These are phyloP conservation scores for Gossypium stocksii DNA, from an alignment of 345 rosid species.

Conservation along the genomic window DNA sequence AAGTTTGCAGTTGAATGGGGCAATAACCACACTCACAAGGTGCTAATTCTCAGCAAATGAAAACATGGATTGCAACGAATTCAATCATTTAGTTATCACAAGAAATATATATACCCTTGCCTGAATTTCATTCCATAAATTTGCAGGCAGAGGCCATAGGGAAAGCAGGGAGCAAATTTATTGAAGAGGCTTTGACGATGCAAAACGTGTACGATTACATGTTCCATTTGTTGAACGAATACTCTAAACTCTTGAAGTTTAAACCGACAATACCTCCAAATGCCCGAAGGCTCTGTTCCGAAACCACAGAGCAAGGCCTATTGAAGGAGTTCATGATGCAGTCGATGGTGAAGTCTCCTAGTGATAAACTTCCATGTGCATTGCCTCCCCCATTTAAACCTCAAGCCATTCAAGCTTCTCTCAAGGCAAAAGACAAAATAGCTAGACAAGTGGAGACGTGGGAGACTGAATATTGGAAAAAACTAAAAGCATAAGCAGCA, in stretches of 20 bases:
- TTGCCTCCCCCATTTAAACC: slow-evolving; percentile 45
- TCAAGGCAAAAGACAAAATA: slow-evolving; percentile 31
- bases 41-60: not conserved
- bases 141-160: slow-evolving; percentile 62
- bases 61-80: too few relatives aligned
- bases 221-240: slow-evolving; percentile 61
- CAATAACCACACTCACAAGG: slow-evolving; percentile 35
- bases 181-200: slow-evolving; percentile 55
- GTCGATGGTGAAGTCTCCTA: slow-evolving; percentile 50
- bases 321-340: slow-evolving; percentile 51
- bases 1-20: slow-evolving; percentile 80
- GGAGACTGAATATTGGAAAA: slow-evolving; percentile 43
- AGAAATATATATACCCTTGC: too few relatives aligned
- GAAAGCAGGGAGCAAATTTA: slow-evolving; percentile 46
- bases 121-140: too few relatives aligned
- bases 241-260: slow-evolving; percentile 56
- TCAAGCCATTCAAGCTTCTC: slow-evolving; percentile 29
- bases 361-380: slow-evolving; percentile 43
- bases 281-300: slow-evolving; percentile 18
- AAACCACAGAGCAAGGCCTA: slow-evolving; percentile 21
- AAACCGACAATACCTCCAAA: slow-evolving; percentile 34
- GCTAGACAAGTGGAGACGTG: slow-evolving; percentile 47
- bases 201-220: slow-evolving; percentile 63
- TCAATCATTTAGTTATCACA: too few relatives aligned
- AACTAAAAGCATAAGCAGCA: not conserved